Evolutionary conservation across 2,329 filamentous ascomycete species (phyloP), one percentile per base, ranked within the genome.

Genomic region (Aspergillus sp.): DNA sequence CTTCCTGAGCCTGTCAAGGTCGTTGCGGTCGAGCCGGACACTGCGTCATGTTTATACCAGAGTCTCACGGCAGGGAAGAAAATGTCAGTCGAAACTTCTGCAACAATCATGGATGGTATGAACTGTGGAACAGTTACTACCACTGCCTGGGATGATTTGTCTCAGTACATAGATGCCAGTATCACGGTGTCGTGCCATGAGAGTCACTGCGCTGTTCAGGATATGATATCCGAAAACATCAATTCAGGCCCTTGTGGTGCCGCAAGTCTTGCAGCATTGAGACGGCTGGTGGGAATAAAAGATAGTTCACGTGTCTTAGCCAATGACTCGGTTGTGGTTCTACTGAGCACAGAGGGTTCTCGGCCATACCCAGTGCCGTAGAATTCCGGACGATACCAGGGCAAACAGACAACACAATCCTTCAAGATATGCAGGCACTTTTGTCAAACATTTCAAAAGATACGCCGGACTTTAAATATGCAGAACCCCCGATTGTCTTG

Each of bases 91-190:
- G 48, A 62, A 5, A 86, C 83, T 0, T 70, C 68, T 0, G 67
- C 77, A 2, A 88, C 82, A 0, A 86, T 86, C 55, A 88, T 89
- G 84, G 75, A 76, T 35, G 85, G 85, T 0, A 78, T 89, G 69
- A 81, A 86, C 53, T 89, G 85, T 50, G 84, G 83, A 0, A 86
- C 81, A 0, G 73, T 85, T 0, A 86, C 83, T 0, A 70, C 70
- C 0, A 79, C 76, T 0, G 81, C 84, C 0, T 90, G 83, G 82
- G 72, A 79, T 0, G 59, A 80, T 0, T 60, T 90, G 3, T 64
- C 69, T 5, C 59, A 68, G 0, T 77, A 81, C 0, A 73, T 87
- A 0, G 80, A 86, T 64, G 78, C 75, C 1, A 77, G 76, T 44
- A 64, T 82, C 0, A 77, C 75, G 0, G 73, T 89, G 0, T 78